These are phyloP conservation scores for Dendrothele bispora DNA, from an alignment of 768 basidiomycete genomes.

Conservation along the genomic window DNA sequence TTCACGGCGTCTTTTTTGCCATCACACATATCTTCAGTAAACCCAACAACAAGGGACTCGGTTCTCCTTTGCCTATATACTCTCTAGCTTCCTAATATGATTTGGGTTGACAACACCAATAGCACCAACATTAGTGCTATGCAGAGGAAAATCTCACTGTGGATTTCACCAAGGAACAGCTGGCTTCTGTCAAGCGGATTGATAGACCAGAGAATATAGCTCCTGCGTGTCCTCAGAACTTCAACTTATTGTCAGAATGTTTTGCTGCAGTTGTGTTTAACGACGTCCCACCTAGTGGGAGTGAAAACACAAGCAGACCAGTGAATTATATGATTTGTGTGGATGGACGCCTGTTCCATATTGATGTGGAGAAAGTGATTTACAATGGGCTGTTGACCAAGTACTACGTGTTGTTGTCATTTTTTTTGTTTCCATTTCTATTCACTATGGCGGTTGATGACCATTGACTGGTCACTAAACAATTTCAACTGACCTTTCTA, in stretches of 20 bases:
- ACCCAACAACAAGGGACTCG: conserved; percentile 65
- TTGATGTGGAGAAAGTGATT: conserved; percentile 67
- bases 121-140: conserved; percentile 38
- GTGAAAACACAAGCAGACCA: conserved; percentile 24
- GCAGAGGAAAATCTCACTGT: conserved; percentile 54
- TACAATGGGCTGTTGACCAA: conserved; percentile 78
- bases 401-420: conserved; percentile 32
- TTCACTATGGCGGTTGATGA: too few species aligned
- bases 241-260: conserved; percentile 67
- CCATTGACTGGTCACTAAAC: not conserved
- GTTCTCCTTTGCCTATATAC: too few species aligned
- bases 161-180: conserved; percentile 49
- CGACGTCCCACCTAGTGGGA: conserved; percentile 44
- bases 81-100: too few species aligned
- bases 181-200: conserved; percentile 48
- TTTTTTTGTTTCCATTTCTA: too few species aligned
- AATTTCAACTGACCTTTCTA: not conserved
- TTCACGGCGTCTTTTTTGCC: conserved; percentile 66
- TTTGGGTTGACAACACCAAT: conserved; percentile 73
- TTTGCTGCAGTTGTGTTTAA: conserved; percentile 68
- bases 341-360: conserved; percentile 61
- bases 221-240: conserved; percentile 68
- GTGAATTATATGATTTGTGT: conserved; percentile 72
- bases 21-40: conserved; percentile 63
- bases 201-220: conserved; percentile 49